Evolutionary conservation across 2,329 filamentous ascomycete genomes (phyloP).

Genomic region (Alternaria tenuissima): DNA sequence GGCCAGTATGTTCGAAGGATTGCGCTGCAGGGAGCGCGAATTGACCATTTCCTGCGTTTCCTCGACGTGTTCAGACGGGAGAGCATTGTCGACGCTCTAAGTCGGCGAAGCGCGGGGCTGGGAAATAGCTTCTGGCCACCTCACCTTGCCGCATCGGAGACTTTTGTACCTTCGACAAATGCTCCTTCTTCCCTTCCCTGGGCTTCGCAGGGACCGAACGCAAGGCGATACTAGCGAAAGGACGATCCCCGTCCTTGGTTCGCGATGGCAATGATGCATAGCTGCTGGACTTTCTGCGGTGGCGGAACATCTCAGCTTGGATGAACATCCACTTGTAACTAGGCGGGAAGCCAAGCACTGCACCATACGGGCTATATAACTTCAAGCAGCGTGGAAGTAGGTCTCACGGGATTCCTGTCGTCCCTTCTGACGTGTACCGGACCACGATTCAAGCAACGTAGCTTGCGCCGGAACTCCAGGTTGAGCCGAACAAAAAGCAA

Average conservation of each 20-base stretch:
- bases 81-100: constrained; percentile 33
- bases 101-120: constrained; percentile 35
- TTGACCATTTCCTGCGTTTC: constrained; percentile 25
- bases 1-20: constrained; percentile 34
- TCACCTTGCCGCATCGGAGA: constrained; percentile 33
- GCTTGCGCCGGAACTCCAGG: constrained; percentile 19
- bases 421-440: constrained; percentile 5
- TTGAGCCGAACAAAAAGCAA: constrained; percentile 25
- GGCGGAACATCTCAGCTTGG: constrained; percentile 43
- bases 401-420: not conserved
- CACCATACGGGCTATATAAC: constrained; percentile 15
- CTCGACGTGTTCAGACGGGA: constrained; percentile 25
- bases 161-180: constrained; percentile 38
- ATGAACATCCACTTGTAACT: constrained; percentile 33
- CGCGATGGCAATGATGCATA: constrained; percentile 30
- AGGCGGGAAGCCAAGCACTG: constrained; percentile 35
- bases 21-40: constrained; percentile 38
- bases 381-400: constrained; percentile 3
- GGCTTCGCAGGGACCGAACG: constrained; percentile 26
- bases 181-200: constrained; percentile 34
- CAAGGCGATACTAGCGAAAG: constrained; percentile 32
- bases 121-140: constrained; percentile 32
- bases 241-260: constrained; percentile 31
- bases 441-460: constrained; percentile 13
- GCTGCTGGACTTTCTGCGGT: constrained; percentile 33